phyloP scores from a whole-genome alignment of 345 rosid species.

The Euphorbia tirucalli region DNA sequence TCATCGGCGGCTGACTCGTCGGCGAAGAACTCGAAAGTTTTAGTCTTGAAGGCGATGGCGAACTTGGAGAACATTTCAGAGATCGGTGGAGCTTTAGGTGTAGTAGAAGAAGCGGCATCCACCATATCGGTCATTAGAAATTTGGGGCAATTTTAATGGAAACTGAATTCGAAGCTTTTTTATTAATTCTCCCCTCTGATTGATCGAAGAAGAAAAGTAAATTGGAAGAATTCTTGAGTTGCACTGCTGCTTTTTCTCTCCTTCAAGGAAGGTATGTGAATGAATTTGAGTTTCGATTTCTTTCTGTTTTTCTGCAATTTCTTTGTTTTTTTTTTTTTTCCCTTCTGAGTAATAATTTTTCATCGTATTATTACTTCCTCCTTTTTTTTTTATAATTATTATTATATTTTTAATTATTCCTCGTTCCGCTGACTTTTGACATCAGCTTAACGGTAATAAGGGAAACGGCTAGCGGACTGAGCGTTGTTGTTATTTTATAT shows the following conservation, averaged over 20 bases:
- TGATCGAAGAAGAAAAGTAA: neutral
- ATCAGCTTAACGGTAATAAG: slow-evolving; percentile 47
- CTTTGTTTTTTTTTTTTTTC: slow-evolving; percentile 2
- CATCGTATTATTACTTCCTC: neutral
- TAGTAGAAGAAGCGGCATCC: slow-evolving; percentile 34
- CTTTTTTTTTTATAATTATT: neutral
- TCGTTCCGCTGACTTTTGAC: slow-evolving; percentile 26
- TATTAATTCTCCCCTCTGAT: neutral
- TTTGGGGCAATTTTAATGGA: neutral
- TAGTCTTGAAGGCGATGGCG: slow-evolving; percentile 87
- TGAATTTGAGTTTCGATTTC: slow-evolving; percentile 6
- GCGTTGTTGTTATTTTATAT: neutral
- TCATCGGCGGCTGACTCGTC: slow-evolving; percentile 40
- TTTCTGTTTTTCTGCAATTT: too few relatives aligned
- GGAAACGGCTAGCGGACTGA: slow-evolving; percentile 12
- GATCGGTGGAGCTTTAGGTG: slow-evolving; percentile 63
- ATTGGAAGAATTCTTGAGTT: slow-evolving; percentile 7
- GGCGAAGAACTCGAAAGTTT: slow-evolving; percentile 84
- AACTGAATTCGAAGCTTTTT: neutral
- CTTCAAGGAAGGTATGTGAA: slow-evolving; percentile 52
- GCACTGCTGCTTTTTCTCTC: neutral
- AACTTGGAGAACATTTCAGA: slow-evolving; percentile 92
- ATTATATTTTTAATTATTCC: neutral
- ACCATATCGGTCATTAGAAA: slow-evolving; percentile 39
- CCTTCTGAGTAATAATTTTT: neutral